Base-by-base conservation (phyloP, 352 stramenopile species). In the Thalassiosira exigua region DNA sequence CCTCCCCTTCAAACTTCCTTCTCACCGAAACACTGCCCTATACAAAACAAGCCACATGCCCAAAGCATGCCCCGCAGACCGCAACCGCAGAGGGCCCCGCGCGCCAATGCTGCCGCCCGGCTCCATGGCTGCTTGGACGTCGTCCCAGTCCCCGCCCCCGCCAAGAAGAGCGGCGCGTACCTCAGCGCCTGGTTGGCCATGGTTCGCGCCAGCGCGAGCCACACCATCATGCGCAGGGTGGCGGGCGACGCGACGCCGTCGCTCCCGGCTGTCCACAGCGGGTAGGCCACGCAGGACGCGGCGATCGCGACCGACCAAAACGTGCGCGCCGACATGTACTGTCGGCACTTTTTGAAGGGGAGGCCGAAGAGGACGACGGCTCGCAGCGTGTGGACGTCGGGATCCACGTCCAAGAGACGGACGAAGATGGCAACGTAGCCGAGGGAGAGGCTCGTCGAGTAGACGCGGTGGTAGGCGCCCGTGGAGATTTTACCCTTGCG, bases 371-470 rank as follows among this genome's bases (percentile, higher is more conserved):
- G 51, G 3, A 64, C 30, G 4, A 39, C 24, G 17, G 54, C 54
- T n/a, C 54, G 32, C 7, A 46, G 27, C 5, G 54, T 64, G 29
- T 64, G 51, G 29, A 39, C 54, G n/a, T 51, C 54, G 32, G n/a
- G 26, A 3, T 54, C 33, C 2, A 33, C 33, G 27, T 19, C 36
- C 24, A 70, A 68, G 7, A 72, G 67, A 29, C 57, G 33, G n/a
- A 30, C 22, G 30, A 60, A 68, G 1, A 81, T 42, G 17, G 79
- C 46, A 7, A 82, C 0, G 58, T 82, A 82, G 5, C 67, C 67
- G 36, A 82, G 46, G 14, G 36, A 51, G n/a, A 82, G 21, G 41
- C 67, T 80, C 22, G 68, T n/a, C 12, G 68, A 27, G 50, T 82
- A 82, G 22, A 69, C 41, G 3, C 54, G 51, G 60, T 82, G 73